A percentile compares a stretch with the other conserved stretches of the same genome.
Conservation (phyloP, 805 yeast genomes). For the Metschnikowia amazonensis region DNA sequence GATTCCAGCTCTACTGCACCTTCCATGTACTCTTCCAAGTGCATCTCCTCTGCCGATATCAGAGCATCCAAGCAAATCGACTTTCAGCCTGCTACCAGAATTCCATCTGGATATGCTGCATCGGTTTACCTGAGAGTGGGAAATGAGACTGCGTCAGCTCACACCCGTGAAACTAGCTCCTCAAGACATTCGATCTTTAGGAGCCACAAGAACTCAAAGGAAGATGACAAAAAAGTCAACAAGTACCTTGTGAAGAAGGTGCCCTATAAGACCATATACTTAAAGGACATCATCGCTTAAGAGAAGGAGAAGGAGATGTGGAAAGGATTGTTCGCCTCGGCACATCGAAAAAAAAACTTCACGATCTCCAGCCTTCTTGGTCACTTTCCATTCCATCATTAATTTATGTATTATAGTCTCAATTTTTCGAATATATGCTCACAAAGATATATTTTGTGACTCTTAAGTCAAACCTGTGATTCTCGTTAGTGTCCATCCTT, state of each 20-base stretch:
- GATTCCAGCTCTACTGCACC: slow-evolving; percentile 7
- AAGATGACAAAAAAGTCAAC: slow-evolving; percentile 16
- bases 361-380: neutral
- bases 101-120: slow-evolving; percentile 9
- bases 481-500: neutral
- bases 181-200: neutral
- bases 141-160: slow-evolving; percentile 4
- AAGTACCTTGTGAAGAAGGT: slow-evolving; percentile 26
- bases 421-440: neutral
- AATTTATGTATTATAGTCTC: slow-evolving; percentile 3
- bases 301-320: neutral
- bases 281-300: slow-evolving; percentile 15
- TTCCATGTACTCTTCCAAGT: slow-evolving; percentile 8
- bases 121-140: slow-evolving; percentile 10
- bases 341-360: slow-evolving; percentile 8
- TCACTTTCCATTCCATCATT: slow-evolving; percentile 1
- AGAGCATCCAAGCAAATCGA: slow-evolving; percentile 5
- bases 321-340: slow-evolving; percentile 10
- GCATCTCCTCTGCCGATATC: slow-evolving; percentile 16
- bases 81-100: neutral
- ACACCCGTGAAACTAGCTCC: neutral
- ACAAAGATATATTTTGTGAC: neutral
- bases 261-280: slow-evolving; percentile 22
- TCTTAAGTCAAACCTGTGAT: neutral
- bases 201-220: neutral